These are phyloP conservation scores for Paramecium tetraurelia DNA, from an alignment of 73 alveolate genomes.

Conservation along the genomic window DNA sequence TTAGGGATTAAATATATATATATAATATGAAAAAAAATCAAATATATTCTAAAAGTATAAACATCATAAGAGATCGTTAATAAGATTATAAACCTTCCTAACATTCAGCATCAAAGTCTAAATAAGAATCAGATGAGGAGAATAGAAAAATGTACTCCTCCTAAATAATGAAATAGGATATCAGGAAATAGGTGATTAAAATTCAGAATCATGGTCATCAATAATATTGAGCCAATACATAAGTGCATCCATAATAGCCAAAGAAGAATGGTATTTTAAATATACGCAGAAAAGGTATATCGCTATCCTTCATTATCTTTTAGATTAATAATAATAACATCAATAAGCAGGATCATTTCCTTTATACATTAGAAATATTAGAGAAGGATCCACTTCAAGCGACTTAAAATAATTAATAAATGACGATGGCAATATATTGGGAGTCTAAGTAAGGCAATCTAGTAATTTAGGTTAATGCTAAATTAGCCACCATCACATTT, in stretches of 20 bases:
- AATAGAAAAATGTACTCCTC: not conserved
- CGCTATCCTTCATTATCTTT: not conserved
- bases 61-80: not conserved
- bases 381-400: not conserved
- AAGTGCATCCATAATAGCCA: not conserved
- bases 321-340: not conserved
- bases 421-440: not conserved
- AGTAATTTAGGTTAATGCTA: not conserved
- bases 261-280: not conserved
- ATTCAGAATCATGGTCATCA: not conserved
- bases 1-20: not conserved
- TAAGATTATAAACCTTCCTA: not conserved
- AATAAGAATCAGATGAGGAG: not conserved
- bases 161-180: not conserved
- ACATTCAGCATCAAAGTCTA: not conserved
- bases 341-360: not conserved
- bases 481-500: not conserved
- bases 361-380: not conserved
- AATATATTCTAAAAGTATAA: not conserved
- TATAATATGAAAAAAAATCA: not conserved
- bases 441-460: not conserved
- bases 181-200: not conserved
- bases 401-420: not conserved
- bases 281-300: not conserved
- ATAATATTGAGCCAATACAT: not conserved